These are phyloP conservation scores for Trichosporon inkin DNA, from an alignment of 1,284 basidiomycete genomes.

Conservation along the genomic window DNA sequence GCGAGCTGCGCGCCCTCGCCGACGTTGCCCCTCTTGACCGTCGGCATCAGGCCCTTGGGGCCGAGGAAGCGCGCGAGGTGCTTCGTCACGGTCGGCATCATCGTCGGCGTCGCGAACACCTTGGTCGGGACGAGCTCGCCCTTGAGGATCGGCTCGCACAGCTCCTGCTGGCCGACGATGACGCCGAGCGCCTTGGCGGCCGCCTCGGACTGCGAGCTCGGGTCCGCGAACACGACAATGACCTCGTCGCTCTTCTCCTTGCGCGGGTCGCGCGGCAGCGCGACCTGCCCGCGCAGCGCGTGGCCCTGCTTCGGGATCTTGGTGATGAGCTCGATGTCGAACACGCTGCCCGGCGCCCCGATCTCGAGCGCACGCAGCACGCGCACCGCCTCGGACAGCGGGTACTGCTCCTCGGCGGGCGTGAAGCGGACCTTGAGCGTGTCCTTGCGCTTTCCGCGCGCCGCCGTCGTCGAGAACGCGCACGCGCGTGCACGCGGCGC, in stretches of 20 bases:
- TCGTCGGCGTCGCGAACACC: constrained; percentile 68
- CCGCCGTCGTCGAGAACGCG: constrained; percentile 23
- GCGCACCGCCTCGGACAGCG: constrained; percentile 38
- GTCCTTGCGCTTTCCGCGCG: constrained; percentile 23
- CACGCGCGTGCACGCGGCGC: constrained; percentile 14
- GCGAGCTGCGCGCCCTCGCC: constrained; percentile 68
- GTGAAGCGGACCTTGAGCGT: constrained; percentile 14
- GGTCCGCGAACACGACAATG: constrained; percentile 80
- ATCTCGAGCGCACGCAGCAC: constrained; percentile 64
- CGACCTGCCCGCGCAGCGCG: constrained; percentile 71
- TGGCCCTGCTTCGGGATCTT: constrained; percentile 51
- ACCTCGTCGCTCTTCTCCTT: constrained; percentile 55
- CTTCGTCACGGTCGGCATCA: constrained; percentile 73
- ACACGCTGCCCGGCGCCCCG: constrained; percentile 65
- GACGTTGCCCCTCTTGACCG: constrained; percentile 87
- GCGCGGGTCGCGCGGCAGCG: constrained; percentile 70
- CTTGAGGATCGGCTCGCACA: constrained; percentile 60
- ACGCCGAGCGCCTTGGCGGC: constrained; percentile 74
- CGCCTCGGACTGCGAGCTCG: constrained; percentile 48
- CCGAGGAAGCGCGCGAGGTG: constrained; percentile 84
- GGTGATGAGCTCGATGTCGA: constrained; percentile 74
- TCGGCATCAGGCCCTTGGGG: constrained; percentile 92
- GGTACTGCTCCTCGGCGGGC: constrained; percentile 32
- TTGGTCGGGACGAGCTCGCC: constrained; percentile 45
- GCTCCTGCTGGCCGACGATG: constrained; percentile 77